Percentiles rank a stretch among this genome's conserved stretches.
phyloP scores from a whole-genome alignment of 495 filamentous ascomycete species.

The Pseudomonodictys pantanalensis region DNA sequence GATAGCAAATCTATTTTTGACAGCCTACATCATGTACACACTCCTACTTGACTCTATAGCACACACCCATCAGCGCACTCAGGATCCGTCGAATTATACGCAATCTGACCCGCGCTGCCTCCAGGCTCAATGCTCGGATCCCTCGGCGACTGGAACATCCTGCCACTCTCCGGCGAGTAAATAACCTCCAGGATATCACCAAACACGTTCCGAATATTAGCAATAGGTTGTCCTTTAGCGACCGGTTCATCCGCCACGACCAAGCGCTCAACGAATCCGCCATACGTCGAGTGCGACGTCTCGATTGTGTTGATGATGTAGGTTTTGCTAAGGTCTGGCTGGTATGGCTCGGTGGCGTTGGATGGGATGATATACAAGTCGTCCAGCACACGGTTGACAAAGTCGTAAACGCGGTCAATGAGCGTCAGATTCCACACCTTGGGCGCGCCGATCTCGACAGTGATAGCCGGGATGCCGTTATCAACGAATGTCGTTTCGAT shows the following conservation, averaged over 20 bases:
- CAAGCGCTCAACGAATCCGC: constrained; percentile 11
- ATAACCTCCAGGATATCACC: constrained; percentile 12
- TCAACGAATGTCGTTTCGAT: constrained; percentile 25
- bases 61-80: neutral
- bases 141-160: neutral
- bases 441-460: constrained; percentile 16
- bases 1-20: too few relatives aligned
- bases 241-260: constrained; percentile 1
- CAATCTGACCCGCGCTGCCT: constrained; percentile 1
- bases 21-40: too few relatives aligned
- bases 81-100: constrained; percentile 3
- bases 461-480: constrained; percentile 15
- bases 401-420: constrained; percentile 5
- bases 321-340: constrained; percentile 4
- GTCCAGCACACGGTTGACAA: constrained; percentile 13
- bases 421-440: constrained; percentile 2
- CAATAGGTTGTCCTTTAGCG: constrained; percentile 6
- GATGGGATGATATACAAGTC: constrained; percentile 10
- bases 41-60: neutral
- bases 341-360: neutral
- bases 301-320: constrained; percentile 4
- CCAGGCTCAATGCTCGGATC: constrained; percentile 16
- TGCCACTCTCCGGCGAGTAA: neutral
- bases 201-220: constrained; percentile 10
- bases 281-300: neutral